Evolutionary conservation across 306 rosid genomes (phyloP).

Genomic region (Gillenia trifoliata): DNA sequence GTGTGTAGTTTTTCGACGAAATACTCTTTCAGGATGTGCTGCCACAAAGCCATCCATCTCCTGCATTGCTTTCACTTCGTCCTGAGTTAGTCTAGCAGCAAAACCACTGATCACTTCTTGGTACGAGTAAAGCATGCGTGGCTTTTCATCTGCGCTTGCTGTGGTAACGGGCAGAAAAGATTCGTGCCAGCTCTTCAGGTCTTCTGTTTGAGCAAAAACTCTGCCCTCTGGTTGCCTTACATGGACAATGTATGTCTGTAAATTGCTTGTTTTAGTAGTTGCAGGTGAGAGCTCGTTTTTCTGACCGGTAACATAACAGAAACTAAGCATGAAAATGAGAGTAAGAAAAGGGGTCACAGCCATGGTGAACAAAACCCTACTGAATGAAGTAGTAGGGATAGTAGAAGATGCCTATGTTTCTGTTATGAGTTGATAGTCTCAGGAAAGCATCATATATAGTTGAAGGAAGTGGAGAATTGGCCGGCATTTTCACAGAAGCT

Average conservation of each 20-base stretch:
- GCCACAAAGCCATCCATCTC: constrained; percentile 52
- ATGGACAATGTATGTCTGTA: constrained; percentile 49
- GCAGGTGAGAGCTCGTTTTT: constrained; percentile 20
- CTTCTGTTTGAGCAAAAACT: constrained; percentile 26
- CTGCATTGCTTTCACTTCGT: constrained; percentile 41
- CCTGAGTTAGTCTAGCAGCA: constrained; percentile 58
- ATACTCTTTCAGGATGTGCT: constrained; percentile 40
- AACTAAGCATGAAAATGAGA: constrained; percentile 29
- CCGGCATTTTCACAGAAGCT: constrained; percentile 16
- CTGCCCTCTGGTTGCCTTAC: constrained; percentile 44
- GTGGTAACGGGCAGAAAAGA: constrained; percentile 53
- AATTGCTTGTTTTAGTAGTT: constrained; percentile 13
- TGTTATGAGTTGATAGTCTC: background rate
- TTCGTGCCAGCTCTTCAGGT: constrained; percentile 50
- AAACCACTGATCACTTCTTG: constrained; percentile 58
- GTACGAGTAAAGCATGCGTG: constrained; percentile 45
- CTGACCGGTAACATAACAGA: constrained; percentile 26
- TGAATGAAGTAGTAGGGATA: constrained; percentile 4
- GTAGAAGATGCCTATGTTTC: constrained; percentile 1
- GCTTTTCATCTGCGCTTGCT: constrained; percentile 31
- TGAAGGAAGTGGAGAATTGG: background rate
- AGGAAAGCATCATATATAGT: constrained; percentile 7
- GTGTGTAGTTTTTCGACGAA: constrained; percentile 54
- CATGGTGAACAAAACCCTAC: constrained; percentile 35
- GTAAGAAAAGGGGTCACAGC: constrained; percentile 22